A percentile compares a stretch with the other conserved stretches of the same genome.
These are phyloP conservation scores for Sonneratia caseolaris DNA, from an alignment of 345 rosid species.

Conservation along the genomic window DNA sequence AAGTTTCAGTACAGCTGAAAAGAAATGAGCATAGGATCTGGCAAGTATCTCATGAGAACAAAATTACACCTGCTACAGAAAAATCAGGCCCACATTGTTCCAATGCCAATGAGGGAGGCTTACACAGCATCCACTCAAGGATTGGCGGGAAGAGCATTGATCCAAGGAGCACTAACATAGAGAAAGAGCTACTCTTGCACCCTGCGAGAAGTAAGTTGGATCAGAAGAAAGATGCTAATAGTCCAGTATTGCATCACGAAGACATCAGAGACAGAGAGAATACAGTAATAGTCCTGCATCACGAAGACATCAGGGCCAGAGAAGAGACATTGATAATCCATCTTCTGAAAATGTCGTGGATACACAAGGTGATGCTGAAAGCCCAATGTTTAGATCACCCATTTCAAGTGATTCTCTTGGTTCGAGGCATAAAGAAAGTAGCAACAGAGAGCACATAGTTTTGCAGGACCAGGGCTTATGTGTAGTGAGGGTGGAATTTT, in stretches of 20 bases:
- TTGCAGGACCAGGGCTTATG: conserved; percentile 22
- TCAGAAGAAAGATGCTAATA: conserved; percentile 21
- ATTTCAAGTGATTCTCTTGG: conserved; percentile 27
- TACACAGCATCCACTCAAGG: conserved; percentile 18
- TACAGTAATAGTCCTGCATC: background rate
- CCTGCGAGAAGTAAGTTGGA: conserved; percentile 24
- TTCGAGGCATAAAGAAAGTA: conserved; percentile 33
- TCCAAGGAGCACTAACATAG: conserved; percentile 20
- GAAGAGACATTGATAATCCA: conserved; percentile 20
- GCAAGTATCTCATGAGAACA: conserved; percentile 25
- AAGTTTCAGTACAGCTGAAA: background rate
- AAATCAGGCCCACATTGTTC: conserved; percentile 38
- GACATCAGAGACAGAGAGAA: too few relatives aligned
- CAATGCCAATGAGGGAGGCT: conserved; percentile 18
- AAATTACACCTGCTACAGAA: conserved; percentile 18
- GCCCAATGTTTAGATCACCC: conserved; percentile 59
- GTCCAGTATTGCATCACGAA: background rate
- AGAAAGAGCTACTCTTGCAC: conserved; percentile 22
- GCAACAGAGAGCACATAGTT: conserved; percentile 28
- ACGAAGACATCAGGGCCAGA: conserved; percentile 12
- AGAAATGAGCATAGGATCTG: conserved; percentile 25
- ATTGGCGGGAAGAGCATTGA: conserved; percentile 15
- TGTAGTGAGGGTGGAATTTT: conserved; percentile 19
- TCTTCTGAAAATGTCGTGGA: conserved; percentile 22
- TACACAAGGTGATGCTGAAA: conserved; percentile 31